Percentiles rank a stretch among this genome's conserved stretches.
Evolutionary conservation across 1,284 basidiomycete species (phyloP).

Genomic region (Cutaneotrichosporon mucoides): DNA sequence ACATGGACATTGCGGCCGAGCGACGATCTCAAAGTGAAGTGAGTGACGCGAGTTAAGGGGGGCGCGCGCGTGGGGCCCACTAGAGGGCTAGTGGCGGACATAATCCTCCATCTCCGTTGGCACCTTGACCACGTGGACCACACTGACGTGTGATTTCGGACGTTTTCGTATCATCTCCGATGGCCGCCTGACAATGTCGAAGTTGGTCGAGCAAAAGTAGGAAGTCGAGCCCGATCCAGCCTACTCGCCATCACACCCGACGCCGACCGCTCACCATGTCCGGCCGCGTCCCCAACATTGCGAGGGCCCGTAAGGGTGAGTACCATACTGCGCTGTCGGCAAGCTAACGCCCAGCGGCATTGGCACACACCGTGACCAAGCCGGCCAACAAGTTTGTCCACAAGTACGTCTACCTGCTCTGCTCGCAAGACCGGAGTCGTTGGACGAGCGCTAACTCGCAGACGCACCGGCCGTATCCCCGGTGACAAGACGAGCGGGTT

Average conservation of each 20-base stretch:
- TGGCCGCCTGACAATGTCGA: not conserved
- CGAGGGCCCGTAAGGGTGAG: not conserved
- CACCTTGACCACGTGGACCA: no score
- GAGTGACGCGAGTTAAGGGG: not conserved
- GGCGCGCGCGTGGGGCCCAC: not conserved
- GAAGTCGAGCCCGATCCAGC: not conserved
- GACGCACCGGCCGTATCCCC: not conserved
- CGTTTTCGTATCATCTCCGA: conserved; percentile 1
- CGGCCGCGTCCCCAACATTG: not conserved
- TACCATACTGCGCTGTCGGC: no score
- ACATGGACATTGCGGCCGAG: no score
- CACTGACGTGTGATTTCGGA: not conserved
- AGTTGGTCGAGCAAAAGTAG: not conserved
- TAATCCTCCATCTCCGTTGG: not conserved
- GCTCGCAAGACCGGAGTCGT: not conserved
- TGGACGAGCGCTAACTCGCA: no score
- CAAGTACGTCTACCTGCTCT: conserved; percentile 12
- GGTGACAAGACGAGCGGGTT: conserved; percentile 20
- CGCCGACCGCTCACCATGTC: not conserved
- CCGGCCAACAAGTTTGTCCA: conserved; percentile 18
- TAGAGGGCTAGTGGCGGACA: not conserved
- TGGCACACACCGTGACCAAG: not conserved
- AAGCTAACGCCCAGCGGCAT: conserved; percentile 14
- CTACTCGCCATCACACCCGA: not conserved
- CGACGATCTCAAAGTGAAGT: no score